These are phyloP conservation scores for Saccharum officinarum DNA, from an alignment of 176 grass and related monocot species.

Conservation along the genomic window DNA sequence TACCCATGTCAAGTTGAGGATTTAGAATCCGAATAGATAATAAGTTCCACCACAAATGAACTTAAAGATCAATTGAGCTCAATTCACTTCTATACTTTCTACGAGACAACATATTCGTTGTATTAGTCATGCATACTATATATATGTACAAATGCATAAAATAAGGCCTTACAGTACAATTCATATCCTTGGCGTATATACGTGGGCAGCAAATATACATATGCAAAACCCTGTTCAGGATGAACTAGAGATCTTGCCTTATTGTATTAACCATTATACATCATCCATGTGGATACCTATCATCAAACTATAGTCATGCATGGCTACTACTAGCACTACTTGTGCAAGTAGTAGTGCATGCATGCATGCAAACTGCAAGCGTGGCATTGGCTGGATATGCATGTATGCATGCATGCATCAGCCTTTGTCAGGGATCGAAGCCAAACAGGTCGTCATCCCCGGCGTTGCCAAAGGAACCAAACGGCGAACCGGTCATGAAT, in stretches of 20 bases:
- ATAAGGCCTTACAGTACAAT: neutral
- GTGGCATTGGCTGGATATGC: neutral
- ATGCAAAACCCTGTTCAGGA: neutral
- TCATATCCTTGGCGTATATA: neutral
- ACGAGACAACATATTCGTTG: neutral
- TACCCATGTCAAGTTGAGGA: too few species aligned
- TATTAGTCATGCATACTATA: neutral
- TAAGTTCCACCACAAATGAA: too few species aligned
- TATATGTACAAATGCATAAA: neutral
- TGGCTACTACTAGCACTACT: neutral
- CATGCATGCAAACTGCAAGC: neutral
- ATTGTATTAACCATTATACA: neutral
- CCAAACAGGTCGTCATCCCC: slow-evolving; percentile 26
- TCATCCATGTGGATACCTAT: neutral
- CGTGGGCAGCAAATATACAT: neutral
- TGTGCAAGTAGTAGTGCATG: neutral
- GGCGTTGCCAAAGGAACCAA: slow-evolving; percentile 31
- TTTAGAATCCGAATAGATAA: too few species aligned
- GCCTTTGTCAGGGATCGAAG: slow-evolving; percentile 26
- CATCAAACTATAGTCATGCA: neutral
- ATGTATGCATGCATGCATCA: slow-evolving; percentile 12
- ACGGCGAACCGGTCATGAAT: slow-evolving; percentile 21
- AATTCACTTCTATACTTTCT: neutral
- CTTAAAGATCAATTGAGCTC: too few species aligned
- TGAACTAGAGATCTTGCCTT: neutral